Conservation (phyloP, 108 stramenopile genomes). For the Nannochloropsis oceanica region DNA sequence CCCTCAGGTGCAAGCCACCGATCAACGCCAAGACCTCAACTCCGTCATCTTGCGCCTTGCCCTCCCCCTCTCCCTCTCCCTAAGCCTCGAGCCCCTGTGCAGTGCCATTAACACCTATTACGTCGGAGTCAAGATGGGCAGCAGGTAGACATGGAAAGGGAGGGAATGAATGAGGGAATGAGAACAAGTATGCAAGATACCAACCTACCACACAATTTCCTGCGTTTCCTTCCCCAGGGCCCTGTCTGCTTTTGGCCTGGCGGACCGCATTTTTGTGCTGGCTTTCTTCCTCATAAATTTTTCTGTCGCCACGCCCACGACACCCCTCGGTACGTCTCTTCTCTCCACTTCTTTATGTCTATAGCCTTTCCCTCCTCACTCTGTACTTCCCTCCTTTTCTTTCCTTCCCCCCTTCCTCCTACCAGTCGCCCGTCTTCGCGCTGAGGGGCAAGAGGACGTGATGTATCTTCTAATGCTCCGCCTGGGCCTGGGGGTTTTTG, state of each 20-base stretch:
- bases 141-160: neutral
- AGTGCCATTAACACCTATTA: neutral
- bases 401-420: neutral
- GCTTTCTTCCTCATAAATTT: neutral
- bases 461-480: neutral
- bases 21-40: neutral
- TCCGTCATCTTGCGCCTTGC: neutral
- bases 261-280: neutral
- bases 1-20: neutral
- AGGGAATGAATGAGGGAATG: neutral
- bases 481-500: neutral
- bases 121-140: neutral
- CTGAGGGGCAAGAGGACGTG: neutral
- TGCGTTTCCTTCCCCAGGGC: neutral
- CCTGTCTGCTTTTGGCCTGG: neutral
- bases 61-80: neutral
- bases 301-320: neutral
- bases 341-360: neutral
- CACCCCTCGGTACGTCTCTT: neutral
- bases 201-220: no score
- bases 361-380: neutral
- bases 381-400: neutral
- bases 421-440: neutral
- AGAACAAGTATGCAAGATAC: neutral
- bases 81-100: neutral